Evolutionary conservation across 2,329 filamentous ascomycete species (phyloP).

Genomic region (Cytospora chrysosperma): DNA sequence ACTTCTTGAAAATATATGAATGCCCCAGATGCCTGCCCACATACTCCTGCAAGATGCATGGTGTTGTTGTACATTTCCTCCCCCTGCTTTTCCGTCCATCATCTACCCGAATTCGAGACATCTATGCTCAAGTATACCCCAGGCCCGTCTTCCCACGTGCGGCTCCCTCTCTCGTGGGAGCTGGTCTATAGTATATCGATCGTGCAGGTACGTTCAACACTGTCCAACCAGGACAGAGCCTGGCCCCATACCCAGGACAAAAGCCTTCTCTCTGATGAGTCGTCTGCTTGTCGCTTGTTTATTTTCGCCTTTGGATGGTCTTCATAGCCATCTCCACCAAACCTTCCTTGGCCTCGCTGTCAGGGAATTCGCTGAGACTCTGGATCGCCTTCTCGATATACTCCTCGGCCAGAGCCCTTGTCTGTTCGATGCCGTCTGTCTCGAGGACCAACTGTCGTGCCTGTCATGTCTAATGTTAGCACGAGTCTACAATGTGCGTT

Average conservation of each 20-base stretch:
- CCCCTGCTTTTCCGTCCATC: background rate
- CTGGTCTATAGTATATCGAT: background rate
- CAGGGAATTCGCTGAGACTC: constrained; percentile 81
- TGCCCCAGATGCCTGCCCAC: constrained; percentile 1
- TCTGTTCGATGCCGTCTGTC: constrained; percentile 89
- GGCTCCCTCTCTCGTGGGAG: background rate
- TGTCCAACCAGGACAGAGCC: background rate
- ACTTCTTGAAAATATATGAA: constrained; percentile 3
- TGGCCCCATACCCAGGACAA: background rate
- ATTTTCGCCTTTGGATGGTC: constrained; percentile 86
- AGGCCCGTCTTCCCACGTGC: background rate
- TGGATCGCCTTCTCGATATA: constrained; percentile 85
- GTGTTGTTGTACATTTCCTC: constrained; percentile 13
- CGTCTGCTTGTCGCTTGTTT: constrained; percentile 2
- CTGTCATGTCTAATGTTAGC: constrained; percentile 46
- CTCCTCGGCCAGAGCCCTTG: constrained; percentile 82
- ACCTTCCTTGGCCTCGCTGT: constrained; percentile 91
- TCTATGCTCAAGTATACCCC: background rate
- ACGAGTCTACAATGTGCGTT: constrained; percentile 13
- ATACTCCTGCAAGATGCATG: constrained; percentile 12
- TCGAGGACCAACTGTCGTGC: constrained; percentile 80
- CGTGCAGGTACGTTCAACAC: background rate
- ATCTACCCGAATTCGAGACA: background rate
- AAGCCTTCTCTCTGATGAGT: background rate
- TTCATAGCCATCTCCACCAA: constrained; percentile 93